phyloP scores from a whole-genome alignment of 306 rosid species.

The Cyamopsis tetragonoloba region DNA sequence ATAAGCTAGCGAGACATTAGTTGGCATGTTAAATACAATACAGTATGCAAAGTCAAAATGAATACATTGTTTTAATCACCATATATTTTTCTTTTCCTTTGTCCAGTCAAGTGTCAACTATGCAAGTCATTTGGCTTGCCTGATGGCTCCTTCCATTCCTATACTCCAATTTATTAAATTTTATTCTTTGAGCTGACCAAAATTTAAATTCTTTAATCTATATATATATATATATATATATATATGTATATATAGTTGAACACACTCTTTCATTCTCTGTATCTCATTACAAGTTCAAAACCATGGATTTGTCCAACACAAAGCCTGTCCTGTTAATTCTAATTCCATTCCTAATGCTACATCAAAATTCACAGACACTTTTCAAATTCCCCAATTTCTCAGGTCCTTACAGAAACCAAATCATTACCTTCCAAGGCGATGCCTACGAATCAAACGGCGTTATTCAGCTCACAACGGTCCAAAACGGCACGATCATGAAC shows the following conservation, averaged over 20 bases:
- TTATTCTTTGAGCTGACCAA: not conserved
- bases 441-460: not conserved
- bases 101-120: not conserved
- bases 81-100: not conserved
- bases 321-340: slow-evolving; percentile 16
- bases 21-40: not conserved
- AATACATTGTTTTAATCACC: slow-evolving; percentile 10
- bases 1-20: not conserved
- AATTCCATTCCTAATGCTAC: slow-evolving; percentile 5
- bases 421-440: slow-evolving; percentile 17
- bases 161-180: not conserved
- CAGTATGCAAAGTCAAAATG: not conserved
- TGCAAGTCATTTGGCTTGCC: not conserved
- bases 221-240: no score
- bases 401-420: not conserved
- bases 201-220: no score
- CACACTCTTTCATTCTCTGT: not conserved
- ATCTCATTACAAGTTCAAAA: not conserved
- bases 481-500: not conserved
- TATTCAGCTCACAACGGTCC: not conserved
- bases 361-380: not conserved
- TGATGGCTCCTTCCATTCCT: not conserved
- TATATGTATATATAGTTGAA: not conserved
- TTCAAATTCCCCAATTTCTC: not conserved
- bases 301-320: slow-evolving; percentile 4